Evolutionary conservation across 257 asterid genomes (phyloP), one percentile per base, ranked within the genome.

Genomic region (Fraxinus americana): DNA sequence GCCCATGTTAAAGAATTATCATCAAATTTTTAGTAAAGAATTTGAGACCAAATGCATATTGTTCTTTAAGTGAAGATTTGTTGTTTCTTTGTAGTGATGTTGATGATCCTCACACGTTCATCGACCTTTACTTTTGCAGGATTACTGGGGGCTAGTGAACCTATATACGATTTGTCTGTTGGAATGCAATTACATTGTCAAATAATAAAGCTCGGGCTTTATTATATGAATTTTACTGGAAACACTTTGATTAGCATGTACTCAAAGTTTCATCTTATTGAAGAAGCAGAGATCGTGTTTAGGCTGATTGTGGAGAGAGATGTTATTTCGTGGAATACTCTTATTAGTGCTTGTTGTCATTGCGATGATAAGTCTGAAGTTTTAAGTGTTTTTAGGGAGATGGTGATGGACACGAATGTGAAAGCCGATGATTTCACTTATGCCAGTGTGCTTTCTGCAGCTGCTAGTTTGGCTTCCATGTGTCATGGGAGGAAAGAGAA

Each of bases 271-370:
- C 32, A 85, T 71, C 77, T 87, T 75, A 27, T 85, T 4, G 83
- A 81, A 65, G 96, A 82, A 90, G 83, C 87, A 0, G 88, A 84
- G 75, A 85, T 77, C 77, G 89, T 78, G 13, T 93, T 93, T 83
- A 75, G 82, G 78, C 80, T 80, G 17, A 86, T 93, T 69, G 50
- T 34, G 65, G 79, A 84, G 79, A 89, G 57, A 70, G 97, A 93
- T 76, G 90, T 78, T 32, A 79, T 89, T 65, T 90, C 97, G 0
- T 93, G 98, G 97, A 93, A 90, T 83, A 83, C 90, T 5, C 73
- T 83, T 38, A 81, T 93, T 75, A 75, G 91, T 82, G 91, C 90
- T 65, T 87, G 80, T 74, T 86, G 88, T 80, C 90, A 73, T n/a
- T 88, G 88, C 77, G 84, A 84, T 23, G 89, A 93, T 48, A 75